These are phyloP conservation scores for Elsinoe fawcettii DNA, from an alignment of 2,329 filamentous ascomycete species.

Conservation along the genomic window DNA sequence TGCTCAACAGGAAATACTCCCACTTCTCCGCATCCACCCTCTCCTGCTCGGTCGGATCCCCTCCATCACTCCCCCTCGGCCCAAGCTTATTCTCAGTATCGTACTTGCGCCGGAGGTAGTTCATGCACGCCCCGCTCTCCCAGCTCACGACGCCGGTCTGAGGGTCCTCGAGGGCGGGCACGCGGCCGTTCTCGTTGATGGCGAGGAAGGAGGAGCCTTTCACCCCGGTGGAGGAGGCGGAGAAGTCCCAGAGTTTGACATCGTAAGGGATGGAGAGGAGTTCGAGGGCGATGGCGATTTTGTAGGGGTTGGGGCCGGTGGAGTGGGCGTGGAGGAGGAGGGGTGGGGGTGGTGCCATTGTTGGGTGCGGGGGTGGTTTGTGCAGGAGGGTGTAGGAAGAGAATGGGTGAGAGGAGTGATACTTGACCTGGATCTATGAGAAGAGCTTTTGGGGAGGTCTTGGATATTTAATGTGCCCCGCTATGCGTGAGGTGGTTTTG, in stretches of 20 bases:
- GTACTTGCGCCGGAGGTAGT: slow-evolving; percentile 41
- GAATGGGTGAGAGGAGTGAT: not conserved
- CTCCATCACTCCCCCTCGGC: slow-evolving; percentile 25
- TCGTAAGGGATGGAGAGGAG: slow-evolving; percentile 35
- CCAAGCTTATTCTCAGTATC: slow-evolving; percentile 35
- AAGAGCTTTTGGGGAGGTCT: too few species aligned
- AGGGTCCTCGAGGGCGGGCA: slow-evolving; percentile 39
- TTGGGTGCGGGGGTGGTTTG: not conserved
- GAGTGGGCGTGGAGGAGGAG: slow-evolving; percentile 36
- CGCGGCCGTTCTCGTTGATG: slow-evolving; percentile 40
- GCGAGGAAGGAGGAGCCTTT: slow-evolving; percentile 33
- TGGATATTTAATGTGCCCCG: not conserved
- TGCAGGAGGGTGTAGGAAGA: not conserved
- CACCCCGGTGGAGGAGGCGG: slow-evolving; percentile 30
- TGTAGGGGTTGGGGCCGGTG: slow-evolving; percentile 38
- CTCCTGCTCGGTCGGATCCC: slow-evolving; percentile 28
- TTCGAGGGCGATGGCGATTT: slow-evolving; percentile 38
- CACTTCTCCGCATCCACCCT: slow-evolving; percentile 37
- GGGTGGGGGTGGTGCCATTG: slow-evolving; percentile 20
- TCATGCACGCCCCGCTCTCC: slow-evolving; percentile 45
- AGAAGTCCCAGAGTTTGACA: slow-evolving; percentile 34
- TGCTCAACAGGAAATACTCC: slow-evolving; percentile 35
- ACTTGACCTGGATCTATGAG: not conserved
- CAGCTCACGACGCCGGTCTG: slow-evolving; percentile 41
- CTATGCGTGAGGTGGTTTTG: not conserved